phyloP scores from a whole-genome alignment of 495 filamentous ascomycete genomes.

The Penicillium steckii region DNA sequence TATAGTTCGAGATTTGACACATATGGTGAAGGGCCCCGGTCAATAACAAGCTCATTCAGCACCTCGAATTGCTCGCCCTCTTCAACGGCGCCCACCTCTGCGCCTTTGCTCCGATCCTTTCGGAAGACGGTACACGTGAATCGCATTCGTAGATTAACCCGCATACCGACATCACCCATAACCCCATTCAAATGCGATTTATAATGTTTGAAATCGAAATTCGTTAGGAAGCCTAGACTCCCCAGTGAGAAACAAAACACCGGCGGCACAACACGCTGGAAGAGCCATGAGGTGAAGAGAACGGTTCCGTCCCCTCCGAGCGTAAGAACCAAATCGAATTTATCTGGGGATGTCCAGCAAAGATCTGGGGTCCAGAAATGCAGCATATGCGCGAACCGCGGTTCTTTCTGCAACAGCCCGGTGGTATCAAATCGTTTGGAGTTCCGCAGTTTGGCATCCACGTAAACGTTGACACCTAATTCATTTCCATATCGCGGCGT shows the following conservation, averaged over 20 bases:
- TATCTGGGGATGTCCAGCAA: slow-evolving; percentile 85
- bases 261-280: slow-evolving; percentile 89
- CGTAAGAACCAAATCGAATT: slow-evolving; percentile 89
- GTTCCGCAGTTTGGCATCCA: slow-evolving; percentile 84
- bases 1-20: slow-evolving; percentile 95
- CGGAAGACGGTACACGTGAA: slow-evolving; percentile 96
- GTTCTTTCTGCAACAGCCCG: slow-evolving; percentile 66
- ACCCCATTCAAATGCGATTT: slow-evolving; percentile 76
- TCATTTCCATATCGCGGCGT: slow-evolving; percentile 81
- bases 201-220: slow-evolving; percentile 83
- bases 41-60: slow-evolving; percentile 95
- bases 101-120: slow-evolving; percentile 44
- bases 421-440: slow-evolving; percentile 84
- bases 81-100: slow-evolving; percentile 53
- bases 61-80: slow-evolving; percentile 90
- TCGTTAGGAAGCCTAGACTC: slow-evolving; percentile 88
- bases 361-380: slow-evolving; percentile 93
- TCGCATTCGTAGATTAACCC: slow-evolving; percentile 92
- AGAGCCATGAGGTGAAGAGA: slow-evolving; percentile 88
- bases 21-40: slow-evolving; percentile 94
- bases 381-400: slow-evolving; percentile 73
- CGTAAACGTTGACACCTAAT: slow-evolving; percentile 84
- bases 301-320: slow-evolving; percentile 93
- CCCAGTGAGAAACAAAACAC: slow-evolving; percentile 87
- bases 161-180: slow-evolving; percentile 92